phyloP scores from a whole-genome alignment of 2,329 filamentous ascomycete genomes.

The Ploettnerulaceae sp. region DNA sequence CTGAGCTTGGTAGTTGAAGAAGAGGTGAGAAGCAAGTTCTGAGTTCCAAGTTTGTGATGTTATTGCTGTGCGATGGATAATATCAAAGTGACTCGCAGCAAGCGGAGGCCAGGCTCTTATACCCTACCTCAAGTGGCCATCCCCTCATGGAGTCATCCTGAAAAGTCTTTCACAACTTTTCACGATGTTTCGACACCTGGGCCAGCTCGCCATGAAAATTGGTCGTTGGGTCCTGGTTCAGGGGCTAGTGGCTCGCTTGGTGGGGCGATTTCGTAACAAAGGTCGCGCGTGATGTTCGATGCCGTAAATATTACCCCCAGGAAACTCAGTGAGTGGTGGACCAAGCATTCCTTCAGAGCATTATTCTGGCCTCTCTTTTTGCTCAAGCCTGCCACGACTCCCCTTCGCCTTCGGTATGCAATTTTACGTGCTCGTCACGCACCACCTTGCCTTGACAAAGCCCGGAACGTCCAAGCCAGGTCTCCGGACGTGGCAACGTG shows the following conservation, averaged over 20 bases:
- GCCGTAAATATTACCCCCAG: conserved; percentile 19
- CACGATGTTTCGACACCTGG: conserved; percentile 15
- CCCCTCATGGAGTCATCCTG: conserved; percentile 12
- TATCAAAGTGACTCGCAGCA: conserved; percentile 3
- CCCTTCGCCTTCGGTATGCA: neutral
- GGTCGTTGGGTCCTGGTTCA: conserved; percentile 5
- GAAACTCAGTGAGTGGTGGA: conserved; percentile 17
- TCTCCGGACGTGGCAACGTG: conserved; percentile 20
- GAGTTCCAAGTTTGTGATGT: conserved; percentile 3
- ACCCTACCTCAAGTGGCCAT: conserved; percentile 11
- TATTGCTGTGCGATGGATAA: conserved; percentile 19
- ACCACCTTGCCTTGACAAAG: conserved; percentile 14
- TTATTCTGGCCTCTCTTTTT: conserved; percentile 17
- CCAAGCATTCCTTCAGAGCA: neutral
- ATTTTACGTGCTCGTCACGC: too few species aligned
- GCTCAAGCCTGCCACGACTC: neutral
- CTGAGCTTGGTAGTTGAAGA: too few species aligned
- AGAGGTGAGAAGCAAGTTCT: neutral
- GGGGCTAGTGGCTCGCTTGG: conserved; percentile 14
- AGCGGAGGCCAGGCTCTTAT: conserved; percentile 24
- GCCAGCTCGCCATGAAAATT: conserved; percentile 5
- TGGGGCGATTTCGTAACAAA: conserved; percentile 11
- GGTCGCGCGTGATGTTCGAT: conserved; percentile 5
- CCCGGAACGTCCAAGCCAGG: conserved; percentile 1
- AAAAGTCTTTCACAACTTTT: conserved; percentile 13